A percentile compares a stretch with the other conserved stretches of the same genome.
Conservation (phyloP, 1,284 basidiomycete genomes). For the Cryptococcus wingfieldii region DNA sequence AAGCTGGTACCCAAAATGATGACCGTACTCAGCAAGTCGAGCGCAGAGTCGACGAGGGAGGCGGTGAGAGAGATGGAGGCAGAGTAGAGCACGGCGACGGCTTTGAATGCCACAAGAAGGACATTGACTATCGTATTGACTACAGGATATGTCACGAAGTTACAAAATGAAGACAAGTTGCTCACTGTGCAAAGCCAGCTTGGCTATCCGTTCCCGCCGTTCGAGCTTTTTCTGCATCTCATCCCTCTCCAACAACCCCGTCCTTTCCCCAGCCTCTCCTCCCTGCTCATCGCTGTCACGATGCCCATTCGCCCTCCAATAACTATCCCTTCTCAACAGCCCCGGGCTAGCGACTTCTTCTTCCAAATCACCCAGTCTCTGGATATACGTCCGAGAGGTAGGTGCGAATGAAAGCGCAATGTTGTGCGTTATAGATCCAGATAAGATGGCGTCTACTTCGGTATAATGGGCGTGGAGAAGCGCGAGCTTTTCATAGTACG, state of each 20-base stretch:
- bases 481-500: conserved; percentile 42
- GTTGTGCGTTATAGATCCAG: conserved; percentile 39
- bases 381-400: conserved; percentile 9
- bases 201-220: conserved; percentile 36
- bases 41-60: conserved; percentile 54
- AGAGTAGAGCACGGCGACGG: conserved; percentile 53
- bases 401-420: conserved; percentile 41
- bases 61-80: conserved; percentile 57
- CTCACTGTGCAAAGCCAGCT: conserved; percentile 42
- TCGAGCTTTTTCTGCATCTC: conserved; percentile 23
- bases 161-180: not conserved
- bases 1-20: conserved; percentile 48
- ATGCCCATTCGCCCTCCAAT: conserved; percentile 19
- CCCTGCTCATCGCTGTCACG: not conserved
- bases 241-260: conserved; percentile 22
- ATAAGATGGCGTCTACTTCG: conserved; percentile 46
- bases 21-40: conserved; percentile 55
- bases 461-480: conserved; percentile 36
- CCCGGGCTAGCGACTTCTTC: conserved; percentile 10
- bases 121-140: conserved; percentile 52
- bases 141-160: conserved; percentile 6
- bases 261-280: conserved; percentile 15
- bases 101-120: conserved; percentile 53
- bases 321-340: conserved; percentile 8
- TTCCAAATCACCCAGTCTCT: conserved; percentile 11